Base-by-base conservation (phyloP, 352 stramenopile species). In the Phytophthora hibernalis region DNA sequence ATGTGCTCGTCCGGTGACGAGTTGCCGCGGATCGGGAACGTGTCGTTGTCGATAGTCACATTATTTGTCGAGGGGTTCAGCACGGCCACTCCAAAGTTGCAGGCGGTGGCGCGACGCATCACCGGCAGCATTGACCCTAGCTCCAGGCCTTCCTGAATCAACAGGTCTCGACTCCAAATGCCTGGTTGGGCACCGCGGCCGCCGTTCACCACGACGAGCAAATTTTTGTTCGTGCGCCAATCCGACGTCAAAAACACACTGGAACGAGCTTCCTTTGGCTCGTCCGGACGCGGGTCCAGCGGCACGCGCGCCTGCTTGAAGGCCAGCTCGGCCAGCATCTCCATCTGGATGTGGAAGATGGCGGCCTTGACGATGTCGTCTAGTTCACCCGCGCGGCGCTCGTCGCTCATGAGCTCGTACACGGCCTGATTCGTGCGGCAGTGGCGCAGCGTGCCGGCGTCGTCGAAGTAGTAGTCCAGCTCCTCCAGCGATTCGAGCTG, bases 331-430 rank as follows among this genome's bases (percentile, higher is more conserved):
- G 83, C 85, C 40, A 93, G 63, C 85, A 93, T 91, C 49, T 93
- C 85, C 80, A 92, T 92, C 60, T 93, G 83, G 38, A 93, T 91
- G 55, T 92, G 83, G 70, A 92, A 93, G 64, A 93, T 93, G 49
- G 85, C 85, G 15, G 85, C 85, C 56, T 91, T 90, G 45, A 93
- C 82, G 60, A 92, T 91, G 31, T 93, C 85, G 55, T 92, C 83
- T 60, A 92, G 79, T 49, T 93, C 83, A 18, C 74, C 69, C 0
- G 83, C 85, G 24, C 82, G 77, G 20, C 79, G 68, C 65, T 91
- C 79, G 68, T 91, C 83, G 56, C 79, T 85, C 82, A 93, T 92
- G 59, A 93, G 76, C 65, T 93, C 85, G 33, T 77, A 82, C 13
- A 93, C 83, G 1, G 85, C 82, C 48, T 91, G 81, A 52, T 89